phyloP scores from a whole-genome alignment of 495 filamentous ascomycete species.

The Cladorrhinum samala region DNA sequence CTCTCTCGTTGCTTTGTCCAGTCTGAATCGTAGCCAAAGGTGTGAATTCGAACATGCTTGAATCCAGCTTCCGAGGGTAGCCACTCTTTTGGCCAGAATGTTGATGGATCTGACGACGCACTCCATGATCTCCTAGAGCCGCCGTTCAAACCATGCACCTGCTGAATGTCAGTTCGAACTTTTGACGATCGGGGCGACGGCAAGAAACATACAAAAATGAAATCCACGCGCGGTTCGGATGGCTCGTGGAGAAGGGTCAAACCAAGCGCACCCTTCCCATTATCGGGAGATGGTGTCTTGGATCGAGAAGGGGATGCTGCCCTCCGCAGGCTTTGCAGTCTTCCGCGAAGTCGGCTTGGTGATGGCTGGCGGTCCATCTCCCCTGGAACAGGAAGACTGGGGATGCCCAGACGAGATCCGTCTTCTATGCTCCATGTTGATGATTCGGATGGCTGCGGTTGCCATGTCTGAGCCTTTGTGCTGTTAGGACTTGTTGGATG shows the following conservation, averaged over 20 bases:
- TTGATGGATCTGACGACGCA: slow-evolving; percentile 12
- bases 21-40: slow-evolving; percentile 26
- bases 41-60: slow-evolving; percentile 22
- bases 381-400: neutral
- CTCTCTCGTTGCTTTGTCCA: slow-evolving; percentile 10
- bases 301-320: slow-evolving; percentile 10
- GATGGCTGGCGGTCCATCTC: slow-evolving; percentile 6
- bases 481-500: neutral
- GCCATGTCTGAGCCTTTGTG: slow-evolving; percentile 5
- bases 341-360: slow-evolving; percentile 8
- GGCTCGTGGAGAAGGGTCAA: slow-evolving; percentile 16
- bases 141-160: slow-evolving; percentile 25
- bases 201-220: slow-evolving; percentile 16
- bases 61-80: slow-evolving; percentile 25
- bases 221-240: slow-evolving; percentile 19
- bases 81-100: slow-evolving; percentile 28
- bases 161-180: neutral
- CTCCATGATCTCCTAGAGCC: slow-evolving; percentile 26
- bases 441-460: neutral
- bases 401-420: neutral
- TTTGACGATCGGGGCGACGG: neutral
- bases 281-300: slow-evolving; percentile 10
- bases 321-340: slow-evolving; percentile 10
- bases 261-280: slow-evolving; percentile 7
- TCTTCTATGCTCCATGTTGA: slow-evolving; percentile 8